Percentiles rank a stretch among this genome's conserved stretches.
Evolutionary conservation across 345 rosid species (phyloP).

Genomic region (Mangifera indica): DNA sequence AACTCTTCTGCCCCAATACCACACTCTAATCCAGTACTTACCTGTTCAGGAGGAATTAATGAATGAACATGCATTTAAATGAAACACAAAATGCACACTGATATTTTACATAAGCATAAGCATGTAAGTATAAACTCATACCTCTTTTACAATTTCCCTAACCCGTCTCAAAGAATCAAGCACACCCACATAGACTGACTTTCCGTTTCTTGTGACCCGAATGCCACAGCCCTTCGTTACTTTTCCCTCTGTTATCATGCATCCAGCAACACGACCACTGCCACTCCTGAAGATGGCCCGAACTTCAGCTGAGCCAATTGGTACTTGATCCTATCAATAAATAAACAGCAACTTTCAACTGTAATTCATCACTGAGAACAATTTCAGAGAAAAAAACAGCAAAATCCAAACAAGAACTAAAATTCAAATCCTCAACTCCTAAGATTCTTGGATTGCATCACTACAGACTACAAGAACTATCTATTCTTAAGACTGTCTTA

Average conservation of each 20-base stretch:
- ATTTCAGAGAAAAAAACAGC: not conserved
- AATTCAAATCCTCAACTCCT: not conserved
- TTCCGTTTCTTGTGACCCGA: conserved; percentile 65
- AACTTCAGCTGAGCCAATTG: conserved; percentile 82
- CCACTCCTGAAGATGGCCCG: conserved; percentile 95
- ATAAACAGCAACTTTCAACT: conserved; percentile 29
- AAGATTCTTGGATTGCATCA: not conserved
- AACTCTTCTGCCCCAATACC: conserved; percentile 73
- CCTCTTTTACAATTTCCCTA: conserved; percentile 93
- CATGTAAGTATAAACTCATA: conserved; percentile 26
- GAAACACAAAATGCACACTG: not conserved
- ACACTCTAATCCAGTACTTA: conserved; percentile 83
- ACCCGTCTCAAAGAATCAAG: conserved; percentile 89
- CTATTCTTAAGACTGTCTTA: not conserved
- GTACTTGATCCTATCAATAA: conserved; percentile 67
- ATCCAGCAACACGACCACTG: conserved; percentile 97
- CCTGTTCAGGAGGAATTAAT: conserved; percentile 40
- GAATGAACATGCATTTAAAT: not conserved
- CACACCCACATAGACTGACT: conserved; percentile 60
- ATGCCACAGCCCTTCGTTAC: conserved; percentile 83
- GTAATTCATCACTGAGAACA: conserved; percentile 18
- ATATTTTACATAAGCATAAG: not conserved
- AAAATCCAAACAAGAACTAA: not conserved
- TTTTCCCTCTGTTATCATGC: conserved; percentile 93
- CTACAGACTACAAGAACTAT: not conserved